Conservation (phyloP, 306 rosid genomes). For the Glycyrrhiza uralensis region DNA sequence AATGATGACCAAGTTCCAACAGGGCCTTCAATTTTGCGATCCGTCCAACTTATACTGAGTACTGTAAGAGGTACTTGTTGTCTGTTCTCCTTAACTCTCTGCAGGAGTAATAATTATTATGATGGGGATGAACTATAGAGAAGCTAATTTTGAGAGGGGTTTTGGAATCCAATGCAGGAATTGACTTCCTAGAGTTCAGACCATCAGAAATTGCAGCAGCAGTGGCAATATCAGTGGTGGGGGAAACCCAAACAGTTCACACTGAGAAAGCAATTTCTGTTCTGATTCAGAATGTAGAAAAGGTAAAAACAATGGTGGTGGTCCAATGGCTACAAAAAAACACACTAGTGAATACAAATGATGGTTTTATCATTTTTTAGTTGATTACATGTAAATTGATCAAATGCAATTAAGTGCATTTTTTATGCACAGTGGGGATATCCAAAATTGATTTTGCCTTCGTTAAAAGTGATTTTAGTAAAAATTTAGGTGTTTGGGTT, state of each 20-base stretch:
- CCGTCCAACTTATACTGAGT: conserved; percentile 54
- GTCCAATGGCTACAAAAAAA: conserved; percentile 26
- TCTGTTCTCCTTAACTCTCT: neutral
- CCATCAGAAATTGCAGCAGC: conserved; percentile 97
- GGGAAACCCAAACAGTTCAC: conserved; percentile 55
- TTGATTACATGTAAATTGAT: conserved; percentile 26
- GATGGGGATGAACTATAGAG: neutral
- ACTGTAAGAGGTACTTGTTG: conserved; percentile 51
- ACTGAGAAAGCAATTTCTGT: conserved; percentile 55
- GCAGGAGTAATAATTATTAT: conserved; percentile 7
- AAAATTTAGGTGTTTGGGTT: too few relatives aligned
- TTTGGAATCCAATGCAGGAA: conserved; percentile 73
- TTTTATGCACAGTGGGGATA: too few relatives aligned
- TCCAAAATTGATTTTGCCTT: too few relatives aligned
- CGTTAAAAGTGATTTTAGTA: too few relatives aligned
- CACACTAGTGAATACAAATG: conserved; percentile 1
- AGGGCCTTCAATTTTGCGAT: conserved; percentile 41
- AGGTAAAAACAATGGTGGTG: conserved; percentile 64
- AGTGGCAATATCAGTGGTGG: conserved; percentile 57
- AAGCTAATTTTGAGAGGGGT: conserved; percentile 27
- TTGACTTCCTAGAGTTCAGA: conserved; percentile 78
- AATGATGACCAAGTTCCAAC: conserved; percentile 42
- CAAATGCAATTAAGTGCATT: too few relatives aligned
- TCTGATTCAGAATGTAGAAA: conserved; percentile 55
- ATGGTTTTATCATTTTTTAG: conserved; percentile 36